Conservation (phyloP, 257 asterid species). For the Rubia yunnanensis region DNA sequence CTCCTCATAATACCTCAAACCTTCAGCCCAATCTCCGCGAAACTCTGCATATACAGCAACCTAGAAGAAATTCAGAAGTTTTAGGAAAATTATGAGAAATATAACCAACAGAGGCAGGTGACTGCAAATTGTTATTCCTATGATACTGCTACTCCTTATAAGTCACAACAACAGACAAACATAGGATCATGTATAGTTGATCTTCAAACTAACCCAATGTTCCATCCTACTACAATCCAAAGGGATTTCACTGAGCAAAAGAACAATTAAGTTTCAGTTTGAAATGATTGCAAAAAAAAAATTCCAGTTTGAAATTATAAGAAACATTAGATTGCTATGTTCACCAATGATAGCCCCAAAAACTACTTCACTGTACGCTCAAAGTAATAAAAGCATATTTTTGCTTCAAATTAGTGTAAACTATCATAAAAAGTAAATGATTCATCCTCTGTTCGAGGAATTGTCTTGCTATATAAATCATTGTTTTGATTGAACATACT, state of each 20-base stretch:
- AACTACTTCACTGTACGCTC: background rate
- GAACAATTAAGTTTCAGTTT: background rate
- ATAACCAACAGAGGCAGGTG: constrained; percentile 8
- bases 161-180: background rate
- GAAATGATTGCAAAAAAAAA: no score
- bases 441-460: background rate
- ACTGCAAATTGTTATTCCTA: background rate
- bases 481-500: background rate
- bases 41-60: constrained; percentile 98
- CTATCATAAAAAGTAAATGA: background rate
- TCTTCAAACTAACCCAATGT: background rate
- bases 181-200: background rate
- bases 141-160: background rate
- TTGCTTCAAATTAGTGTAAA: background rate
- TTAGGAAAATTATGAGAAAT: constrained; percentile 31
- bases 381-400: background rate
- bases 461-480: background rate
- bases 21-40: constrained; percentile 95
- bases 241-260: background rate
- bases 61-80: constrained; percentile 60
- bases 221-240: background rate
- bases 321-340: background rate
- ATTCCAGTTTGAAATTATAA: no score
- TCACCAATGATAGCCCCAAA: background rate
- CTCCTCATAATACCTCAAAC: constrained; percentile 80